Evolutionary conservation across 2,329 filamentous ascomycete genomes (phyloP), one percentile per base, ranked within the genome.

Genomic region (Fusarium tanahbumbuense): DNA sequence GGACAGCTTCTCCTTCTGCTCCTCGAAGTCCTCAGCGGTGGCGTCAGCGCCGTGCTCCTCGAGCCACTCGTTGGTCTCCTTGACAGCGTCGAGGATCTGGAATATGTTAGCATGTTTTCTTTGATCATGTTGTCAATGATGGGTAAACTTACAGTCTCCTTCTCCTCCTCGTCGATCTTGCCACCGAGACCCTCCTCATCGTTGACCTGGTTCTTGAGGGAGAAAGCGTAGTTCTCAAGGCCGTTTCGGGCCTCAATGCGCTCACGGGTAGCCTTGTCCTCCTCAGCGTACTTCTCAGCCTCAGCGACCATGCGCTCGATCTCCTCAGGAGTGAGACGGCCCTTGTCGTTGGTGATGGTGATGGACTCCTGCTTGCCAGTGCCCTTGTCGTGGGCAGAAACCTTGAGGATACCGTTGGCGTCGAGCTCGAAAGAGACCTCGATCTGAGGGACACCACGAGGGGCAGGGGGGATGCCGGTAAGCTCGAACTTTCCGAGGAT

Each of bases 331-430:
- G 92, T 94, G 55, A 99, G 91, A 82, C 96, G 95, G 75, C 96
- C 96, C 91, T 98, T 98, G 86, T 99, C 96, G 86, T 99, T 98
- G 85, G 92, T 98, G 81, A 99, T 99, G 76, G 96, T 98, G 83
- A 99, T 98, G 71, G 92, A 94, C 88, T 99, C 94, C 70, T 89
- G 90, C 89, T 98, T 98, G 83, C 96, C 96, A 77, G 95, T 98
- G 81, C 94, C 96, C 92, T 98, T 98, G 84, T 99, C 96, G 78
- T 92, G 91, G 74, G 96, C 96, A 73, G 92, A 93, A 70, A 99
- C 96, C 88, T 97, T 95, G 74, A 99, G 90, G 77, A 99, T 98
- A 87, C 96, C 95, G 84, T 99, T 98, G 86, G 94, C 94, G 78
- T 99, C 95, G 63, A 99, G 91, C 83, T 98, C 93, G 82, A 99